Conservation (phyloP, 257 asterid species). For the Plantago elongata region DNA sequence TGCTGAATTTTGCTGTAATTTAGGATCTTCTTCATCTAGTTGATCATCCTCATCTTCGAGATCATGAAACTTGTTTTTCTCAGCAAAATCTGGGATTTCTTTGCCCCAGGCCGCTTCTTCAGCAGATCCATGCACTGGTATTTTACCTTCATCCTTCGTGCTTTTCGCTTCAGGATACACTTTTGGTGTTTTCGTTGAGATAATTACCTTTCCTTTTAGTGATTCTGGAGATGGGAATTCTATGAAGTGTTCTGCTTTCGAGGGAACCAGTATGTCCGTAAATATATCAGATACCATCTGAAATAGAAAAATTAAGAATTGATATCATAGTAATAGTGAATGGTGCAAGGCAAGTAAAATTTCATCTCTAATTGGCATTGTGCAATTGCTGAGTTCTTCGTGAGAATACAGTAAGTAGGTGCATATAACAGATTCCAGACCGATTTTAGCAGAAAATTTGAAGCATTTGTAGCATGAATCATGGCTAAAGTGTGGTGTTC, state of each 20-base stretch:
- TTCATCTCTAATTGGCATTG: neutral
- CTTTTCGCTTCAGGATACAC: conserved; percentile 47
- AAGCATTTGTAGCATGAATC: too few species aligned
- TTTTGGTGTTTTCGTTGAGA: conserved; percentile 81
- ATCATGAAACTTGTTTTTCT: conserved; percentile 16
- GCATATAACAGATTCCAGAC: too few species aligned
- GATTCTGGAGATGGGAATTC: conserved; percentile 73
- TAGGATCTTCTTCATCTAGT: conserved; percentile 15
- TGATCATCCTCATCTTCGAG: conserved; percentile 42
- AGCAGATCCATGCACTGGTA: conserved; percentile 27
- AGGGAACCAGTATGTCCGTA: conserved; percentile 40
- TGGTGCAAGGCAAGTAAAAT: neutral
- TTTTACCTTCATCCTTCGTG: conserved; percentile 19
- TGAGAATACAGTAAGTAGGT: too few species aligned
- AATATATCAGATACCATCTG: conserved; percentile 62
- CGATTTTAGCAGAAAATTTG: too few species aligned
- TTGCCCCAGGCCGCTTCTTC: conserved; percentile 60
- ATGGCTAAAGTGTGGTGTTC: too few species aligned
- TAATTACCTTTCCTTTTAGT: conserved; percentile 42
- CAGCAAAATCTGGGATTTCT: conserved; percentile 37
- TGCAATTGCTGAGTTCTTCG: neutral
- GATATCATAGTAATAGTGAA: neutral
- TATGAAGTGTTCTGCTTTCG: conserved; percentile 36
- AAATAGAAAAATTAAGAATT: conserved; percentile 2
- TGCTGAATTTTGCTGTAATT: conserved; percentile 27